Conservation (phyloP, 345 rosid genomes). For the Turritis glabra region DNA sequence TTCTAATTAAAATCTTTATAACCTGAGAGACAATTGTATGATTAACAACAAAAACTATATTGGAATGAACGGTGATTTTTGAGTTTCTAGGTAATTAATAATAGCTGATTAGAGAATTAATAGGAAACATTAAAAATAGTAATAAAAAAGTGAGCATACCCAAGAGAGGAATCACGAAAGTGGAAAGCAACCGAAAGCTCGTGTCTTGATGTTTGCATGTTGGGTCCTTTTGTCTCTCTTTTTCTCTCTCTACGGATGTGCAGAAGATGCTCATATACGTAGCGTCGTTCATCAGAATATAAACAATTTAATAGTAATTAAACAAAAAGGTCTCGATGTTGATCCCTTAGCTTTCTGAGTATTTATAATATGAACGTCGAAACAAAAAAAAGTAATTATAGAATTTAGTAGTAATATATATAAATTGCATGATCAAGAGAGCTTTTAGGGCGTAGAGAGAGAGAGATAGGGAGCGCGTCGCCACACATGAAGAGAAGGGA, state of each 20-base stretch:
- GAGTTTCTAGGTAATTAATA: background rate
- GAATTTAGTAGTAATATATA: conserved; percentile 2
- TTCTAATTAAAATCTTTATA: background rate
- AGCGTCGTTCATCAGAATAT: conserved; percentile 35
- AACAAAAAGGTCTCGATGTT: conserved; percentile 39
- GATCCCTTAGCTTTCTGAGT: conserved; percentile 38
- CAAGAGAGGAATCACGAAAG: conserved; percentile 36
- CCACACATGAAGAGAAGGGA: conserved; percentile 31
- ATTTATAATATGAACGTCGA: background rate
- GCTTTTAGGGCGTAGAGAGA: conserved; percentile 32
- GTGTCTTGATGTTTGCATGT: conserved; percentile 36
- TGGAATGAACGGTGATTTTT: background rate
- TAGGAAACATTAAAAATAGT: background rate
- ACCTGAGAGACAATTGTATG: background rate
- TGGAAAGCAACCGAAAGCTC: conserved; percentile 43
- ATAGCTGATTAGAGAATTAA: background rate
- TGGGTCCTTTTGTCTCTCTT: conserved; percentile 42
- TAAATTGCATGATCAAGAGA: conserved; percentile 36
- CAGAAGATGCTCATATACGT: conserved; percentile 37
- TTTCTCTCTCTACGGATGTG: conserved; percentile 34
- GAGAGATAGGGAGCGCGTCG: conserved; percentile 26
- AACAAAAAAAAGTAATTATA: background rate
- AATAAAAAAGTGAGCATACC: conserved; percentile 6
- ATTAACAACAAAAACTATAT: background rate
- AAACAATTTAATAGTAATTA: conserved; percentile 18